Base-by-base conservation (phyloP, 805 yeast genomes). In the Ogataea philodendri region DNA sequence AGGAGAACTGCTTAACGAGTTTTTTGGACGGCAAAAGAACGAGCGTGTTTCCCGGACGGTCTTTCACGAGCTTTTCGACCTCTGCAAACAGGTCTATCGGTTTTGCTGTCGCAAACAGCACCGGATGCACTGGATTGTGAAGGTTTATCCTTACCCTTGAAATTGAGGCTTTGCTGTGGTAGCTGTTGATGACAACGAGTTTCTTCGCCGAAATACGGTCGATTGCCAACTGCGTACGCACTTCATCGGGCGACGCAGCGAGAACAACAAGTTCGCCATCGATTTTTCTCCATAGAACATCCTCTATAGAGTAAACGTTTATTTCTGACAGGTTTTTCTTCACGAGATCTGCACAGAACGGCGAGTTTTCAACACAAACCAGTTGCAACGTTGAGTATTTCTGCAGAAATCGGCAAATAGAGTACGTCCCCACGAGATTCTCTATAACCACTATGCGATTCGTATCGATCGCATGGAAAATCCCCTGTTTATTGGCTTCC, bases 381-480 rank as follows among this genome's bases (percentile, higher is more conserved):
- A 45, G n/a, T 20, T 3, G 28, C 23, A 19, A 39, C 28, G 13
- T 20, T 20, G 22, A 41, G 22, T 35, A 30, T 15, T 28, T 19
- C 7, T n/a, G 21, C 27, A 45, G 35, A 13, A 39, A 37, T 17
- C 21, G 25, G 13, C 26, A 19, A 16, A 42, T 29, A 3, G 44
- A 15, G 23, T 35, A 37, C 5, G 35, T 15, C n/a, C 43, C 34
- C 27, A 37, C 35, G 19, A 42, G 18, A 23, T 37, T 34, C n/a
- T 39, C 34, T 9, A 45, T 16, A 5, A 42, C 27, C 13, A 27
- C 30, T 8, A 26, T 22, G 13, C 19, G 31, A 21, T 32, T 25
- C 15, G 21, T 21, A 26, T 45, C 49, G n/a, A 42, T 32, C 7
- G 49, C 32, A 16, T 39, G 32, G 26, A 43, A 41, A 5, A 45